phyloP scores from a whole-genome alignment of 768 basidiomycete species.

The Amanita rubescens region DNA sequence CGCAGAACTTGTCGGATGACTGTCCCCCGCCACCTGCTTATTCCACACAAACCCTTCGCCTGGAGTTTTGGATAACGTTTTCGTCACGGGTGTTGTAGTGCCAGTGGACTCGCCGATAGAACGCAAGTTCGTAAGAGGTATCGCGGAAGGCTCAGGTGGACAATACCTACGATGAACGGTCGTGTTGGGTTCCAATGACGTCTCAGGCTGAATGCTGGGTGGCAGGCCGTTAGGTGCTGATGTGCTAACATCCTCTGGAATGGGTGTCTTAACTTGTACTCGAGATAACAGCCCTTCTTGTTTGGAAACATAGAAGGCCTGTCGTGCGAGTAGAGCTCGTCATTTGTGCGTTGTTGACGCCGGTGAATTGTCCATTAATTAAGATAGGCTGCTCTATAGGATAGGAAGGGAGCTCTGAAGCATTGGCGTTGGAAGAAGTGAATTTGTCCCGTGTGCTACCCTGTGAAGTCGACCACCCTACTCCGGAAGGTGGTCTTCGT shows the following conservation, averaged over 20 bases:
- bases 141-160: not conserved
- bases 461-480: not conserved
- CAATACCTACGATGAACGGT: not conserved
- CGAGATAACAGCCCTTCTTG: slow-evolving; percentile 1
- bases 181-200: not conserved
- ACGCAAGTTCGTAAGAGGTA: not conserved
- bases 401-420: not conserved
- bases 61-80: not conserved
- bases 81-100: not conserved
- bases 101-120: not conserved
- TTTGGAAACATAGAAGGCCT: not conserved
- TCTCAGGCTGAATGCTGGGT: not conserved
- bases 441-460: not conserved
- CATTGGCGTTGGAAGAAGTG: not conserved
- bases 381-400: not conserved
- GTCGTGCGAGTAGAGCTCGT: not conserved
- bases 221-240: not conserved
- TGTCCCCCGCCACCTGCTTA: not conserved
- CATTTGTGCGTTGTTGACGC: not conserved
- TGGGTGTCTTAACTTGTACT: not conserved
- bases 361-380: not conserved
- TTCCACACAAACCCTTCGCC: not conserved
- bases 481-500: not conserved
- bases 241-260: not conserved
- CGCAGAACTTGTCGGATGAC: not conserved